Conservation (phyloP, 768 basidiomycete genomes). For the Boletus sp. region DNA sequence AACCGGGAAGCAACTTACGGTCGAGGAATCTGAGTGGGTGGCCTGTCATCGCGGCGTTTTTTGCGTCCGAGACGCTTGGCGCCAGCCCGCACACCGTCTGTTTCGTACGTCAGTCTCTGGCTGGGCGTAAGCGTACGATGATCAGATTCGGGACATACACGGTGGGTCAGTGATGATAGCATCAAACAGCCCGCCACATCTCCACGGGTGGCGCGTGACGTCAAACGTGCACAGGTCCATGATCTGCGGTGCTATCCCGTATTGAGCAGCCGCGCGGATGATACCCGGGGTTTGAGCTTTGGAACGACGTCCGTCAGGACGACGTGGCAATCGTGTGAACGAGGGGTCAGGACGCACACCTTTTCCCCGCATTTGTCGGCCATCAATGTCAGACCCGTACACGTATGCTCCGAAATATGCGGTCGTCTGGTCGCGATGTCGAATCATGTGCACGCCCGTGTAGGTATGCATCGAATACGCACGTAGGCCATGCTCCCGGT, state of each 20-base stretch:
- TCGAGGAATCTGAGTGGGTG: constrained; percentile 36
- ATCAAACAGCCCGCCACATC: constrained; percentile 88
- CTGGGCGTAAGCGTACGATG: not conserved
- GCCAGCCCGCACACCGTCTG: constrained; percentile 90
- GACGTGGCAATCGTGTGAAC: not conserved
- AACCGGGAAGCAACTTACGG: constrained; percentile 38
- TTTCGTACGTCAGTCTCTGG: not conserved
- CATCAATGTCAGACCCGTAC: constrained; percentile 95
- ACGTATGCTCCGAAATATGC: constrained; percentile 87
- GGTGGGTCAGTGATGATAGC: constrained; percentile 95
- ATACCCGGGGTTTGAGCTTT: constrained; percentile 61
- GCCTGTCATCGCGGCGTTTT: constrained; percentile 35
- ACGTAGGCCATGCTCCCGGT: constrained; percentile 93
- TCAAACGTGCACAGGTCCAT: constrained; percentile 91
- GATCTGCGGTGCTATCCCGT: constrained; percentile 70
- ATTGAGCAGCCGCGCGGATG: constrained; percentile 78
- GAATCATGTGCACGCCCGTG: constrained; percentile 2
- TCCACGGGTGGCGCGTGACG: constrained; percentile 85
- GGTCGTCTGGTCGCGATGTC: constrained; percentile 52
- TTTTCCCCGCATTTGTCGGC: constrained; percentile 95
- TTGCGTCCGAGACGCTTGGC: constrained; percentile 80
- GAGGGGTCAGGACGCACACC: constrained; percentile 38
- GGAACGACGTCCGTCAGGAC: not conserved
- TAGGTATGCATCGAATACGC: constrained; percentile 1
- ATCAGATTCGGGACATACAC: constrained; percentile 49